Evolutionary conservation across 139 green algal genomes (phyloP).

Genomic region (Chlorella sp.): DNA sequence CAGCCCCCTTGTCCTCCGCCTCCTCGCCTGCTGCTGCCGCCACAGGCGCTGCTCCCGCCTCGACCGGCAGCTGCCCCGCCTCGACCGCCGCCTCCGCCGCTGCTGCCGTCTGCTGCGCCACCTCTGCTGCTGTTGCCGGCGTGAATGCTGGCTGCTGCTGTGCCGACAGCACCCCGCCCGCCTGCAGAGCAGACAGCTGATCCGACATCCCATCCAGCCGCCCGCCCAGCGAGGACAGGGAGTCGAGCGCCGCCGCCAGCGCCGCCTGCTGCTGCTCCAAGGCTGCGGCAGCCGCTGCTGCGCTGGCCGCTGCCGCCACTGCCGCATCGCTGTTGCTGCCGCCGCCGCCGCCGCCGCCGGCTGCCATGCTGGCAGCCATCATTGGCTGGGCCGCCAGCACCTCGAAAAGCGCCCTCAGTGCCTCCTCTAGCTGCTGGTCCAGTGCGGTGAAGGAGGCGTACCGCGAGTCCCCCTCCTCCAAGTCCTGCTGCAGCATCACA

Average conservation of each 20-base stretch:
- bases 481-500: conserved; percentile 18
- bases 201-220: conserved; percentile 13
- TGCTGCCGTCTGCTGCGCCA: not conserved
- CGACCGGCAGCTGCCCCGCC: not conserved
- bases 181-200: conserved; percentile 15
- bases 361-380: not conserved
- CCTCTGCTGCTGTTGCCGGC: not conserved
- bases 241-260: not conserved
- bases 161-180: not conserved
- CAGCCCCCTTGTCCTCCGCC: conserved; percentile 3
- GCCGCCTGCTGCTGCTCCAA: conserved; percentile 30
- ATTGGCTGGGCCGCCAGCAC: not conserved
- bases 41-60: not conserved
- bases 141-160: not conserved
- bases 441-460: conserved; percentile 4
- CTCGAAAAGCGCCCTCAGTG: conserved; percentile 3
- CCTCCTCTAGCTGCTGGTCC: conserved; percentile 20
- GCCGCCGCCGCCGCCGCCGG: not conserved
- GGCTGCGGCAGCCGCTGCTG: not conserved
- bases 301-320: not conserved
- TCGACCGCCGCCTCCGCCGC: not conserved
- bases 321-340: not conserved
- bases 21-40: not conserved
- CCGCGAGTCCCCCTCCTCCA: conserved; percentile 1
- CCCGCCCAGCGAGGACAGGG: not conserved